Base-by-base conservation (phyloP, 2,329 filamentous ascomycete species). In the Ophiobolus disseminans region DNA sequence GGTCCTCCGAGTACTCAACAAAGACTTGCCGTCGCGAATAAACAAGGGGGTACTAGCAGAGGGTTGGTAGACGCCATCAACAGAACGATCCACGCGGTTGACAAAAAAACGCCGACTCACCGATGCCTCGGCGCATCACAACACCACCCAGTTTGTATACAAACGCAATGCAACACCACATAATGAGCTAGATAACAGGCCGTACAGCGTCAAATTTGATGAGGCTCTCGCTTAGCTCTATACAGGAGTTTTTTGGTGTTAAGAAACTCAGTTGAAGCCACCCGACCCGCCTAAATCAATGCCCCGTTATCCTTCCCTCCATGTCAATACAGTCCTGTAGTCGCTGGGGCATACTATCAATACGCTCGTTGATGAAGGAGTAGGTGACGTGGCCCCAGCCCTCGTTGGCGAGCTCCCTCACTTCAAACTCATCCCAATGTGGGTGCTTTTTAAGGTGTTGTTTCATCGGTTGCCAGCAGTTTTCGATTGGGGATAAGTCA, bases 401-500 rank as follows among this genome's bases (percentile, higher is more conserved):
- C 21, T 42, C 40, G 4, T 8, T 21, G n/a, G 26, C 26, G 4
- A 42, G 28, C 14, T 42, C 25, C 8, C 26, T 25, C 13, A 40
- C 45, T 11, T 44, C 28, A 6, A 38, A 8, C 32, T 37, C 25
- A 28, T 45, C 23, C 42, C 25, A 45, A 23, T 45, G 17, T 14
- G 35, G 32, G 32, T 28, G 41, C 23, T 32, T 46, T 31, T 38
- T 45, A 20, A 55, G 21, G 40, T 48, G 48, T 30, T 55, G 35
- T 34, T 55, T 45, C n/a, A 20, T 38, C 9, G 36, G 42, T 21
- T 48, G 26, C 51, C 36, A 55, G 36, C 25, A 51, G 35, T 55
- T 55, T 37, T 54, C 39, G 39, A 54, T 54, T 14, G 26, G 50
- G 4, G 47, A 19, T 19, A 54, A 38, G 34, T 54, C 42, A 16